These are phyloP conservation scores for Phoenix dactylifera DNA, from an alignment of 176 grass and related monocot genomes.

Conservation along the genomic window DNA sequence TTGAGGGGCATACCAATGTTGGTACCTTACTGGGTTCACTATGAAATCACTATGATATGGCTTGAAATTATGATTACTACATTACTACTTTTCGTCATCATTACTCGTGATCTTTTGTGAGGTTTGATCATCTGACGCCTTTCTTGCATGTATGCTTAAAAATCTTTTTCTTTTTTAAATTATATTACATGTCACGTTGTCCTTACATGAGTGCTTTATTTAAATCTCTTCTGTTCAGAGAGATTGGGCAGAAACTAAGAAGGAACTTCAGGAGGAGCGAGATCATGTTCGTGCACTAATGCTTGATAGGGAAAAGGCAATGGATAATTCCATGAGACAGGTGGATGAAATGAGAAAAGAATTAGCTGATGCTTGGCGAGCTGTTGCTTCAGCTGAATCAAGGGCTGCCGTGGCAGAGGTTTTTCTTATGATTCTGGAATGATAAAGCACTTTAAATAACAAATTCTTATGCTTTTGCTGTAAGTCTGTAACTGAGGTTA, in stretches of 20 bases:
- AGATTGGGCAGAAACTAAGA: conserved; percentile 94
- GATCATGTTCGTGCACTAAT: conserved; percentile 73
- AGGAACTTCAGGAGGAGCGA: conserved; percentile 85
- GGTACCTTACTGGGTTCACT: too few species aligned
- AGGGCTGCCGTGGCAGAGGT: conserved; percentile 85
- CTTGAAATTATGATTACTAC: too few species aligned
- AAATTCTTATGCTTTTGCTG: background rate
- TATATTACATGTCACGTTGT: too few species aligned
- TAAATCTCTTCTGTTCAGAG: conserved; percentile 34
- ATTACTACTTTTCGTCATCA: too few species aligned
- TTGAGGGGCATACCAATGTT: too few species aligned
- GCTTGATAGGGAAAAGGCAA: conserved; percentile 61
- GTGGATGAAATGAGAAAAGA: conserved; percentile 91
- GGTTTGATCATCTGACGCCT: too few species aligned
- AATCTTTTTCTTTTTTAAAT: too few species aligned
- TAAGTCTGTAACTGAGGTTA: background rate
- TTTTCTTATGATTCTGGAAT: background rate
- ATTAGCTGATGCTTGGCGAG: conserved; percentile 56
- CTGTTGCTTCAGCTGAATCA: conserved; percentile 62
- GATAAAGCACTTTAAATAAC: too few species aligned
- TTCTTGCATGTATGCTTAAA: too few species aligned
- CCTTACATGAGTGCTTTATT: background rate
- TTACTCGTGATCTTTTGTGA: too few species aligned
- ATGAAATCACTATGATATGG: too few species aligned
- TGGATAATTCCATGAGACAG: conserved; percentile 61